Evolutionary conservation across 2,329 filamentous ascomycete genomes (phyloP), one percentile per base, ranked within the genome.

Genomic region (Curvularia verruculosa): DNA sequence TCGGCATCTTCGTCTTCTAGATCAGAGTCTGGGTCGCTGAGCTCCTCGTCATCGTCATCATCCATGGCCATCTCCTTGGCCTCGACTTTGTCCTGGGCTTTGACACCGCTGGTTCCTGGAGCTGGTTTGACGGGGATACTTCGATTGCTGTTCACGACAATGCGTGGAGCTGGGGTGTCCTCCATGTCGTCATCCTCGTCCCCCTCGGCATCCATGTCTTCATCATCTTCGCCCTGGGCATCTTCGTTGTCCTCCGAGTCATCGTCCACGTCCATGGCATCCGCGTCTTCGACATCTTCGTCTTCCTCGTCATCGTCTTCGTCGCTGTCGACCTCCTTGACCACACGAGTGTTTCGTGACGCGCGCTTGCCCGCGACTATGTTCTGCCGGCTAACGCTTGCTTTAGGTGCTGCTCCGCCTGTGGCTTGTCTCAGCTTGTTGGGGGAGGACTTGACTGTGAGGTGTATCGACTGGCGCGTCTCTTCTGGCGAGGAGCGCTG

Each of bases 361-460:
- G 68, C 66, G 55, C 77, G 74, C 66, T 77, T 74, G 52, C 75
- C 75, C 6, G 63, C 63, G 46, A 78, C 69, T 44, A 76, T 75
- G 63, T 76, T 75, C 45, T 69, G 68, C 37, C 67, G 66, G 56
- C 67, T 77, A 48, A 76, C 73, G 36, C 66, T 61, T 15, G 69
- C 64, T 60, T 66, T 72, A 34, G 67, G 58, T 12, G 61, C 51
- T 8, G 64, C 66, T 26, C 74, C 76, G 37, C 76, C 76, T 0
- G 78, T 82, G 36, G 79, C 81, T 55, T 82, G 77, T 52, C 80
- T 74, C 23, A 83, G 75, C 70, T 80, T 82, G 71, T 74, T 79
- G 18, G 81, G 80, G 2, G 79, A 78, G 13, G 80, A 79, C 59
- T 82, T 82, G 61, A 83, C 80, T 37, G 80, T 83, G 56, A 83